Evolutionary conservation across 2,329 filamentous ascomycete species (phyloP), one percentile per base, ranked within the genome.

Genomic region (Arthrobotrys iridis): DNA sequence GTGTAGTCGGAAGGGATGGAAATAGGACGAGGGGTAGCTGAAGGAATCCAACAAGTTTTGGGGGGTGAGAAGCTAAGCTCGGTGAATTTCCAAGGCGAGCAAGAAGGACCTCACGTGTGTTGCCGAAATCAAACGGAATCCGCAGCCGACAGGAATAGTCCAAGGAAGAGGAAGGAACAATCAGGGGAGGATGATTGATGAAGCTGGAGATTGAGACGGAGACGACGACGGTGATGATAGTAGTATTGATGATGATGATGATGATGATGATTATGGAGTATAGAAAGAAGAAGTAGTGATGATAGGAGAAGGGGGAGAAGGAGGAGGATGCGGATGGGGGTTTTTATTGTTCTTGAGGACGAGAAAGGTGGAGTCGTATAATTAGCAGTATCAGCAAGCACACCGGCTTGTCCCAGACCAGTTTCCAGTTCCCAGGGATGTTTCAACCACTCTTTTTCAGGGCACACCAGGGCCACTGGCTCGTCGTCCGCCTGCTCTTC

Each of bases 41-140:
- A 67, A 45, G 62, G 60, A 63, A 74, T 74, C 52, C 70, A 74
- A 74, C 66, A 64, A 55, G 28, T 62, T 74, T 73, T 18, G 67
- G 70, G 63, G 62, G 68, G 45, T n/a, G n/a, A 43, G 57, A 65
- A 74, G 70, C 70, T 74, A 67, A 63, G 70, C 70, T 73, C 68
- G 68, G 68, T 73, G 60, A 73, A 66, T 73, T 73, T 73, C 41
- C 20, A 40, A 41, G 43, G 52, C 28, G 22, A 46, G 33, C 26
- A n/a, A 35, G 50, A 55, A n/a, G 50, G 50, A 55, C 62, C 70
- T 74, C 70, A 74, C 70, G 70, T 74, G 70, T 74, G 70, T 74
- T 74, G 70, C 62, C 62, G 70, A 67, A 62, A 46, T 45, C 35
- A 73, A 66, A 73, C 52, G 68, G 68, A 59, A 33, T 48, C 52